Evolutionary conservation across 2,329 filamentous ascomycete species (phyloP).

Genomic region (Colletotrichum sp.): DNA sequence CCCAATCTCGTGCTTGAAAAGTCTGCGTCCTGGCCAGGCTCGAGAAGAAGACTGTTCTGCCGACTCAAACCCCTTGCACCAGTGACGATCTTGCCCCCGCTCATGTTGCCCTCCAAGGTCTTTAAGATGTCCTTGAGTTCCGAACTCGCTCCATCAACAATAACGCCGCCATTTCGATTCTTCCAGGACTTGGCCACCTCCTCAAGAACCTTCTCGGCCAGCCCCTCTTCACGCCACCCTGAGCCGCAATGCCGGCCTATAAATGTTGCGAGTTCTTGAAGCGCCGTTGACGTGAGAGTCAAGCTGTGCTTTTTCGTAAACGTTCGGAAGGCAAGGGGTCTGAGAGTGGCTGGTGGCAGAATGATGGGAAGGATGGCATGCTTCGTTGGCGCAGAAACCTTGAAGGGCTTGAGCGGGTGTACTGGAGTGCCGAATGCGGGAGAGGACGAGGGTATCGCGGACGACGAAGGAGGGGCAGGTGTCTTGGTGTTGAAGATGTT

Average conservation of each 20-base stretch:
- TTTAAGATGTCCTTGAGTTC: constrained; percentile 84
- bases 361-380: constrained; percentile 82
- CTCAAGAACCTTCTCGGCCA: constrained; percentile 91
- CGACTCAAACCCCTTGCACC: constrained; percentile 60
- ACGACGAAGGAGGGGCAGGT: constrained; percentile 42
- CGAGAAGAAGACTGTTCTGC: constrained; percentile 70
- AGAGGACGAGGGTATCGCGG: constrained; percentile 83
- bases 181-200: constrained; percentile 94
- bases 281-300: constrained; percentile 84
- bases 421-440: constrained; percentile 88
- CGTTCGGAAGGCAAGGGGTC: constrained; percentile 90
- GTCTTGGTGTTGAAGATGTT: constrained; percentile 45
- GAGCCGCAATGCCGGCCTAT: constrained; percentile 94
- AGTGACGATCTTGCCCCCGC: constrained; percentile 72
- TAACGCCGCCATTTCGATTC: constrained; percentile 83
- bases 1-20: constrained; percentile 61
- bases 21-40: constrained; percentile 56
- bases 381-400: constrained; percentile 51
- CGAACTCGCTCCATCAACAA: constrained; percentile 82
- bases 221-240: constrained; percentile 93
- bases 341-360: constrained; percentile 83
- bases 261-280: constrained; percentile 85
- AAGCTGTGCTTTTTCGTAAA: constrained; percentile 98
- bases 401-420: constrained; percentile 75
- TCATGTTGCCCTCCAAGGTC: constrained; percentile 86